Conservation (phyloP, 1,284 basidiomycete species). For the Cryptococcus deneoformans region DNA sequence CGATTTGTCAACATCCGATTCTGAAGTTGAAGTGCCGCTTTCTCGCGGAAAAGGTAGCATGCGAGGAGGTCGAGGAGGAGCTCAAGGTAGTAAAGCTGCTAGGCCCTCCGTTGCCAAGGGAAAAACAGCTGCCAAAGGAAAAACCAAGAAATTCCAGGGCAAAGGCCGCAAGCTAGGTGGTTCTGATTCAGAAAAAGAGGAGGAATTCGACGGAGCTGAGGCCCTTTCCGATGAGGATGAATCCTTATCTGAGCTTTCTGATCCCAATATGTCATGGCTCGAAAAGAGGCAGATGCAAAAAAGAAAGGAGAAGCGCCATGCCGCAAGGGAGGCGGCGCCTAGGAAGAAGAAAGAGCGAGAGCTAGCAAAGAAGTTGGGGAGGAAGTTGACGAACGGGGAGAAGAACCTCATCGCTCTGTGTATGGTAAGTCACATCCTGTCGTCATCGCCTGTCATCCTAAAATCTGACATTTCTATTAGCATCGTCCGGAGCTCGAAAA, state of each 20-base stretch:
- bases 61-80: background rate
- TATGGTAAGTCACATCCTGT: constrained; percentile 39
- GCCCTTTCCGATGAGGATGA: background rate
- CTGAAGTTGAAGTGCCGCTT: background rate
- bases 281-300: background rate
- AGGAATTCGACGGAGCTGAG: constrained; percentile 5
- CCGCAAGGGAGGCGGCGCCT: constrained; percentile 42
- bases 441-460: background rate
- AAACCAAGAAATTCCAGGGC: constrained; percentile 5
- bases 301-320: constrained; percentile 47
- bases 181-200: constrained; percentile 11
- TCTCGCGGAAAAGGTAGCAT: background rate
- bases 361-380: constrained; percentile 59
- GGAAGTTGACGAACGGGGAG: constrained; percentile 76
- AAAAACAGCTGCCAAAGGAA: constrained; percentile 7
- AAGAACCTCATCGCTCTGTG: constrained; percentile 65
- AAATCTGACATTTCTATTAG: constrained; percentile 14
- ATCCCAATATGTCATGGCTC: background rate
- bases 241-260: constrained; percentile 1
- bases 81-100: constrained; percentile 7
- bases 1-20: constrained; percentile 6
- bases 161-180: constrained; percentile 15
- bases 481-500: constrained; percentile 67
- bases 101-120: constrained; percentile 3
- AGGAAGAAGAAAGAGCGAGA: constrained; percentile 54